These are phyloP conservation scores for Heterobasidion parviporum DNA, from an alignment of 1,284 basidiomycete genomes.

Conservation along the genomic window DNA sequence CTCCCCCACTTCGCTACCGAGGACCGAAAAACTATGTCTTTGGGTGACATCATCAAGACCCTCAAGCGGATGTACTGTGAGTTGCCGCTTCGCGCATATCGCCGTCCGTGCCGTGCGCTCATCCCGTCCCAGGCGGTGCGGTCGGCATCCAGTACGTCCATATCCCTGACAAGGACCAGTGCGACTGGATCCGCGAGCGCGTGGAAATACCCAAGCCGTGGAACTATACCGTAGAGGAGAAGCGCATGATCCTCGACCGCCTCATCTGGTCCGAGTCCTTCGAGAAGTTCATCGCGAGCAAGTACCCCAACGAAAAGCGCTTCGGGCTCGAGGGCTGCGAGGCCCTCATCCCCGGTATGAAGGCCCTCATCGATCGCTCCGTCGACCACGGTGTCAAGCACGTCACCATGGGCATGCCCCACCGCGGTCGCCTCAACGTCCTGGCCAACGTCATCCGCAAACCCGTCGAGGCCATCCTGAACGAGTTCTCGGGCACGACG, in stretches of 20 bases:
- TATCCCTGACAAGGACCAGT: slow-evolving; percentile 97
- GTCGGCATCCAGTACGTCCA: slow-evolving; percentile 98
- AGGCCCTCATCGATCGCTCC: slow-evolving; percentile 96
- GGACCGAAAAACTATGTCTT: slow-evolving; percentile 78
- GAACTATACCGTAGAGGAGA: slow-evolving; percentile 97
- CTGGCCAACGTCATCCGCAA: slow-evolving; percentile 98
- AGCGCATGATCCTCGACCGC: slow-evolving; percentile 97
- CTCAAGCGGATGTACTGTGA: slow-evolving; percentile 93
- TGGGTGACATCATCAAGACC: slow-evolving; percentile 89
- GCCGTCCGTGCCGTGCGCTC: background rate
- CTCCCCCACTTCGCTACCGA: slow-evolving; percentile 90
- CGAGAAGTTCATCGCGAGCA: slow-evolving; percentile 97
- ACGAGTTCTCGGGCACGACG: slow-evolving; percentile 85
- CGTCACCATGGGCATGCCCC: slow-evolving; percentile 98
- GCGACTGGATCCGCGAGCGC: slow-evolving; percentile 98
- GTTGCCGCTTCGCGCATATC: slow-evolving; percentile 18
- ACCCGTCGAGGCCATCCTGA: slow-evolving; percentile 96
- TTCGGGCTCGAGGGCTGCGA: slow-evolving; percentile 99
- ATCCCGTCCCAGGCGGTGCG: slow-evolving; percentile 58
- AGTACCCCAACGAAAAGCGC: slow-evolving; percentile 99
- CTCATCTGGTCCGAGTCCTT: slow-evolving; percentile 99
- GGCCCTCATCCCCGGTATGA: slow-evolving; percentile 97
- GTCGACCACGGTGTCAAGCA: slow-evolving; percentile 95
- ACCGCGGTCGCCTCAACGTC: slow-evolving; percentile 97
- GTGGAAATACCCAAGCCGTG: slow-evolving; percentile 96